Conservation (phyloP, 2,329 filamentous ascomycete genomes). For the Hypoxylon sp. region DNA sequence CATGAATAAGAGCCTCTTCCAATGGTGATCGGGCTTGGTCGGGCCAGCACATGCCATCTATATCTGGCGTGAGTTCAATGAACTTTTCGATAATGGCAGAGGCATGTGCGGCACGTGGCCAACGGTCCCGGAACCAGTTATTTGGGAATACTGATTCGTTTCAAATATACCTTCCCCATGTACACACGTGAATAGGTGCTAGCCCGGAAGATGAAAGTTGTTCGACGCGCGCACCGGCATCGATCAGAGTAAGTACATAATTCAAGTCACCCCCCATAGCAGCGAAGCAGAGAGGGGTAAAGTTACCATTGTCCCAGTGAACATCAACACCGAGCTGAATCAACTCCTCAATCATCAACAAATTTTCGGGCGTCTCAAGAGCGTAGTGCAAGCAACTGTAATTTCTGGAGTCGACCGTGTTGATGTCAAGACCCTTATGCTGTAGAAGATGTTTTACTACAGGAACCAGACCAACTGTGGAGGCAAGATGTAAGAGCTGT, state of each 20-base stretch:
- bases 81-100: too few relatives aligned
- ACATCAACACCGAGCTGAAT: slow-evolving; percentile 2
- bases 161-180: background rate
- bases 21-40: background rate
- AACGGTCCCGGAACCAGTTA: too few relatives aligned
- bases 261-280: background rate
- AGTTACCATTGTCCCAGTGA: background rate
- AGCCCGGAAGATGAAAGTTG: background rate
- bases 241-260: background rate
- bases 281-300: background rate
- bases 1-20: background rate
- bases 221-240: background rate
- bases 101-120: too few relatives aligned
- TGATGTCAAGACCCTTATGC: background rate
- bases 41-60: background rate
- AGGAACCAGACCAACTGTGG: background rate
- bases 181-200: slow-evolving; percentile 1
- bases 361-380: background rate
- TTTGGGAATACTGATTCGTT: too few relatives aligned
- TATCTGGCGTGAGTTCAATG: background rate
- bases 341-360: background rate
- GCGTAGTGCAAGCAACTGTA: background rate
- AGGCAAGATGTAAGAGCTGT: background rate
- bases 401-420: background rate
- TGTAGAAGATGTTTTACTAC: background rate